A percentile compares a stretch with the other conserved stretches of the same genome.
These are phyloP conservation scores for Cucurbita ficifolia DNA, from an alignment of 306 rosid species.

Conservation along the genomic window DNA sequence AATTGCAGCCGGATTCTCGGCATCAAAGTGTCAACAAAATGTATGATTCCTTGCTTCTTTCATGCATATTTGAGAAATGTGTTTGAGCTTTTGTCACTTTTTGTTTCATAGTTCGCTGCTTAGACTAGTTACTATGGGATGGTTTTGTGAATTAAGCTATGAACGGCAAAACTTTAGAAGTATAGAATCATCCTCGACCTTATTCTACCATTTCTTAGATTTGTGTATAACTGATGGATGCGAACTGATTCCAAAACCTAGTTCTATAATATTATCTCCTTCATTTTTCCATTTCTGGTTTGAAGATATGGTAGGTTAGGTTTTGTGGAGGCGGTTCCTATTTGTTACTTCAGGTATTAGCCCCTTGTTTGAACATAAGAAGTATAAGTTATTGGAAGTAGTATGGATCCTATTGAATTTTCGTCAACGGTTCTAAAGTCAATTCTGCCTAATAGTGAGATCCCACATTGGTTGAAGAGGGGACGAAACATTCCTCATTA, in stretches of 20 bases:
- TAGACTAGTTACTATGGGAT: not conserved
- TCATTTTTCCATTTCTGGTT: not conserved
- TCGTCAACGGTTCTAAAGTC: not conserved
- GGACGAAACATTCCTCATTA: too few relatives aligned
- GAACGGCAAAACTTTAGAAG: not conserved
- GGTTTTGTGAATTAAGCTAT: not conserved
- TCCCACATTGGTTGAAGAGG: too few relatives aligned
- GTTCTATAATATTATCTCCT: not conserved
- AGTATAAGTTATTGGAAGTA: not conserved
- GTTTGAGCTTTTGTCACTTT: not conserved
- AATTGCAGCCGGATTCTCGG: conserved; percentile 1
- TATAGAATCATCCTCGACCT: not conserved
- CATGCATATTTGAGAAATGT: not conserved
- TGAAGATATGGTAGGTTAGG: not conserved
- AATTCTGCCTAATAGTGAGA: too few relatives aligned
- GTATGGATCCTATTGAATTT: not conserved
- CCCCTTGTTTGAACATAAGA: not conserved
- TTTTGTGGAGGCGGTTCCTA: not conserved
- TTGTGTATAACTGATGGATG: not conserved
- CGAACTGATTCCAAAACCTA: not conserved
- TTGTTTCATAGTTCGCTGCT: not conserved
- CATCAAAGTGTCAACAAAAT: not conserved
- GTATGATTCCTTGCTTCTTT: not conserved
- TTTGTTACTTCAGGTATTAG: not conserved
- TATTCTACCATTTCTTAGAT: not conserved